These are phyloP conservation scores for Candida labiduridarum DNA, from an alignment of 1,139 yeast species.

Conservation along the genomic window DNA sequence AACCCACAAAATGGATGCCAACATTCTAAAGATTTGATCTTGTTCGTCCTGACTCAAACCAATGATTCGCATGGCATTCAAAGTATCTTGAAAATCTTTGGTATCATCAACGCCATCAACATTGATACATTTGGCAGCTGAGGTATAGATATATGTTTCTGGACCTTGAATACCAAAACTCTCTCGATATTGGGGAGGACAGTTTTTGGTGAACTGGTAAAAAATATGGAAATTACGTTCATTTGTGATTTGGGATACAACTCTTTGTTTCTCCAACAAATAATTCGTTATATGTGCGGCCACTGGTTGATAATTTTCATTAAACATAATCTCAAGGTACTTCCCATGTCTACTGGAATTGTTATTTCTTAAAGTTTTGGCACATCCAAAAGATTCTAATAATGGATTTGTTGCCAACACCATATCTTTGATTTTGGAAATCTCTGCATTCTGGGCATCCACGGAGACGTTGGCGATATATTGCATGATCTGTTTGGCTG, in stretches of 20 bases:
- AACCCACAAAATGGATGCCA: constrained; percentile 89
- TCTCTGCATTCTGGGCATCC: constrained; percentile 48
- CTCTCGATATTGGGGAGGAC: constrained; percentile 82
- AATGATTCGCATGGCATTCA: constrained; percentile 84
- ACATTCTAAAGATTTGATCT: constrained; percentile 82
- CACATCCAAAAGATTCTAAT: constrained; percentile 97
- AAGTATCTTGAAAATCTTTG: constrained; percentile 76
- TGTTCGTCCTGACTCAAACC: constrained; percentile 84
- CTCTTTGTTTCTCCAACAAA: constrained; percentile 90
- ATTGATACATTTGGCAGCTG: constrained; percentile 80
- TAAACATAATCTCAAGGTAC: constrained; percentile 89
- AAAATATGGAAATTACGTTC: constrained; percentile 98
- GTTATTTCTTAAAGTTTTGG: constrained; percentile 93
- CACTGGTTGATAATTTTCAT: constrained; percentile 76
- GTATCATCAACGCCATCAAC: constrained; percentile 88
- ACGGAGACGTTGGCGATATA: constrained; percentile 85
- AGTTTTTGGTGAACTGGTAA: constrained; percentile 92
- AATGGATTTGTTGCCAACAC: constrained; percentile 97
- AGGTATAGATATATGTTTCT: constrained; percentile 87
- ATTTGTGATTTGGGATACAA: constrained; percentile 86
- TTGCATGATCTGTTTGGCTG: constrained; percentile 98
- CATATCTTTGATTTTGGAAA: constrained; percentile 91
- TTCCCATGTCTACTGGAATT: constrained; percentile 98
- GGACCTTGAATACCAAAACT: constrained; percentile 89
- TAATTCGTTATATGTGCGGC: constrained; percentile 97